Evolutionary conservation across 106 monocot species (phyloP), one percentile per base, ranked within the genome.

Genomic region (Platanthera guangdongensis): DNA sequence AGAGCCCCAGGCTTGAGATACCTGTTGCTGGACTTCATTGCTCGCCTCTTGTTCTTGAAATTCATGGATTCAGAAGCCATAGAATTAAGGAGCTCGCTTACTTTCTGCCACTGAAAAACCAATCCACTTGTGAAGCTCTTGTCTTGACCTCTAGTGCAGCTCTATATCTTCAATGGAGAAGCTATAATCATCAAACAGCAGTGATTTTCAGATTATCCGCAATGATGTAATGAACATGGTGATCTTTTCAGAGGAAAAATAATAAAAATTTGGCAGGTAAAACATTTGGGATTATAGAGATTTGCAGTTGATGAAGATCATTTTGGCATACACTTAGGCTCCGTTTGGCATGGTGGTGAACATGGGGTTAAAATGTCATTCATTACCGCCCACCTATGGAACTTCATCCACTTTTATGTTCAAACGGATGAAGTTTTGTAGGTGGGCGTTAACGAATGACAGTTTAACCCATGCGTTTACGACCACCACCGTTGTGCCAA

Each of bases 1-100:
- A 97, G 86, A 8, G 87, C 89, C 21, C 91, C 93, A 46, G 92
- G 92, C 78, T 86, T 94, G 71, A 94, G 59, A 78, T 92, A 94
- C 76, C 81, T 91, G 76, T 83, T 91, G 50, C 78, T 86, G 50
- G 82, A 28, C 19, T 73, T 86, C 76, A 82, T 94, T 8, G 72
- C 77, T 48, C 84, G 73, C 77, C 83, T 99, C 80, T 90, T 99
- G 72, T 82, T 87, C 59, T 90, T 94, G 64, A 87, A 84, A 71
- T 83, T 73, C 85, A 92, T 88, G 9, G 64, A 63, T 82, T 75
- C 45, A 1, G 77, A 53, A 45, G 68, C 79, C 86, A 84, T 78
- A 7, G 50, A 64, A 48, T 9, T 70, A 47, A 2, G 70, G 15
- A 70, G 22, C 72, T 22, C 48, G 19, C 9, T 71, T 47, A 19